Conservation (phyloP, 352 stramenopile species). For the Paralagenidium karlingii region DNA sequence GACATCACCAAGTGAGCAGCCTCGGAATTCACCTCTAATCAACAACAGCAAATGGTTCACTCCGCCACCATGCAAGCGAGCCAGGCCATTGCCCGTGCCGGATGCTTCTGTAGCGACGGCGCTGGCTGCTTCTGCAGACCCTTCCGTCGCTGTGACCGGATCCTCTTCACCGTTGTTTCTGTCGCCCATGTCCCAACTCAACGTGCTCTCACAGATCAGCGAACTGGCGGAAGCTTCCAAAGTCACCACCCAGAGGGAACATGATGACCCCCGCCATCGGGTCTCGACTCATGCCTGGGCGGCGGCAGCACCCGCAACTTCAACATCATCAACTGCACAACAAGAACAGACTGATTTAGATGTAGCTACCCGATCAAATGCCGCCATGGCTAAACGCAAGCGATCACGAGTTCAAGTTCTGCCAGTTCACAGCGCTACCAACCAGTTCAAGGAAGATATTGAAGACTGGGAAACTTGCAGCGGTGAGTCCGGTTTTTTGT, state of each 20-base stretch:
- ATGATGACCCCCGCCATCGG: neutral
- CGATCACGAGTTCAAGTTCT: slow-evolving; percentile 6
- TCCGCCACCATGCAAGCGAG: too few relatives aligned
- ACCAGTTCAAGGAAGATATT: slow-evolving; percentile 29
- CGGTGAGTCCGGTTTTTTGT: too few relatives aligned
- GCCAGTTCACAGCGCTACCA: too few relatives aligned
- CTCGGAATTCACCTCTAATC: too few relatives aligned
- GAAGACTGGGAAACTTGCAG: slow-evolving; percentile 52
- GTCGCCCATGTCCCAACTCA: slow-evolving; percentile 51
- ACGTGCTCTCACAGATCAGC: slow-evolving; percentile 69
- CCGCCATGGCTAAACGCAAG: neutral
- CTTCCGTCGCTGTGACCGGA: too few relatives aligned
- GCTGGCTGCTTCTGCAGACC: too few relatives aligned
- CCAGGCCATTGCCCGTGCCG: too few relatives aligned
- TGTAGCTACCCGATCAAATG: neutral
- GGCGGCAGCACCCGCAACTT: neutral
- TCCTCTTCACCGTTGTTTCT: too few relatives aligned
- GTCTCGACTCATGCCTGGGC: neutral
- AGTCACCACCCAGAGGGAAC: neutral
- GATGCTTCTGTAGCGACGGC: too few relatives aligned
- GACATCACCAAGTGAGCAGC: too few relatives aligned
- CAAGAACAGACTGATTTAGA: slow-evolving; percentile 3
- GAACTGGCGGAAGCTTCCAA: slow-evolving; percentile 26
- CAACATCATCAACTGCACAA: slow-evolving; percentile 13
- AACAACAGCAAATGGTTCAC: too few relatives aligned